phyloP scores from a whole-genome alignment of 805 yeast genomes.

The Nakazawaea wickerhamii region DNA sequence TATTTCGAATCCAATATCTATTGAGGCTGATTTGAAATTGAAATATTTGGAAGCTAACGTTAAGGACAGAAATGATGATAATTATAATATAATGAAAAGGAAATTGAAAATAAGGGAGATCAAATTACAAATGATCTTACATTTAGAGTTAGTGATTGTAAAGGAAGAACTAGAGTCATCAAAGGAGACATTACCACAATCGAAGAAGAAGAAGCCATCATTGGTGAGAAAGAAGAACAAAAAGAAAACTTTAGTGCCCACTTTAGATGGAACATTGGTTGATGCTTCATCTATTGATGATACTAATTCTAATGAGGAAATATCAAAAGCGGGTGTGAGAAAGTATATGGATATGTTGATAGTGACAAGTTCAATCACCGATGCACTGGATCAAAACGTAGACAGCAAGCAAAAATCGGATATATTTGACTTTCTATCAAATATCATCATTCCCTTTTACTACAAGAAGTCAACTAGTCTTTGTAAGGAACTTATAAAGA shows the following conservation, averaged over 20 bases:
- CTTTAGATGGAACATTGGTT: conserved; percentile 10
- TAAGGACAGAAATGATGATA: background rate
- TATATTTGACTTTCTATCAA: conserved; percentile 10
- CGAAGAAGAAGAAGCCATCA: conserved; percentile 8
- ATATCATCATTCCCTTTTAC: conserved; percentile 12
- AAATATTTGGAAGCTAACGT: background rate
- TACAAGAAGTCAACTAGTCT: conserved; percentile 8
- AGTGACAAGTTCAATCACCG: conserved; percentile 1
- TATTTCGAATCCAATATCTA: background rate
- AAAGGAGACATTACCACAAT: background rate
- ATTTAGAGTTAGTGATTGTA: conserved; percentile 7
- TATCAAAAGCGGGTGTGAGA: conserved; percentile 4
- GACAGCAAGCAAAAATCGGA: background rate
- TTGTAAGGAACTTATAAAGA: conserved; percentile 12
- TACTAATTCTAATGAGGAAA: background rate
- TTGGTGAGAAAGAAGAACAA: conserved; percentile 12
- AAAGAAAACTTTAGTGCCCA: conserved; percentile 10
- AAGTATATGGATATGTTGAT: conserved; percentile 12
- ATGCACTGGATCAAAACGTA: background rate
- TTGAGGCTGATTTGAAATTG: background rate
- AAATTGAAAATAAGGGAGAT: conserved; percentile 12
- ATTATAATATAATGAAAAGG: background rate
- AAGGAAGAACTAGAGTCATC: background rate
- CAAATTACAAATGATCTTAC: conserved; percentile 9
- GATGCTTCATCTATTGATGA: background rate